A percentile compares a stretch with the other conserved stretches of the same genome.
phyloP scores from a whole-genome alignment of 495 filamentous ascomycete genomes.

The Arthonia radiata region DNA sequence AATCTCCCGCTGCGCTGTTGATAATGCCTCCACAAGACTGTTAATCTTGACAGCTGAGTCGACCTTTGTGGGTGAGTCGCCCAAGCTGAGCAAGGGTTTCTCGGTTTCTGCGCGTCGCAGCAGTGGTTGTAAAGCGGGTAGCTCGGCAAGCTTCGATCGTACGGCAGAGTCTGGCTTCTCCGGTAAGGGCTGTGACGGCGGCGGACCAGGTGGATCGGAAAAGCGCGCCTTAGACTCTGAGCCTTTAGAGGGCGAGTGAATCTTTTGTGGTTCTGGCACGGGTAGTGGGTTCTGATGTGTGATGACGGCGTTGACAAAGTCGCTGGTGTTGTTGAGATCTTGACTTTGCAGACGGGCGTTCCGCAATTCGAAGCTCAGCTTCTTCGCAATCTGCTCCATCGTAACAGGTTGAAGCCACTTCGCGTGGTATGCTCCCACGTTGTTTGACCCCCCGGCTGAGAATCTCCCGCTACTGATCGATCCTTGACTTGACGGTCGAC shows the following conservation, averaged over 20 bases:
- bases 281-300: not conserved
- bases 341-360: constrained; percentile 65
- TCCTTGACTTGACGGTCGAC: constrained; percentile 45
- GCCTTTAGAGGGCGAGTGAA: constrained; percentile 18
- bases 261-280: constrained; percentile 14
- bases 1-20: constrained; percentile 55
- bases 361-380: constrained; percentile 66
- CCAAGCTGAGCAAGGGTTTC: constrained; percentile 31
- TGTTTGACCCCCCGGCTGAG: constrained; percentile 22
- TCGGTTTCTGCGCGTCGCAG: constrained; percentile 56
- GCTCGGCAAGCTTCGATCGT: constrained; percentile 18
- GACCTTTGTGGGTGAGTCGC: constrained; percentile 20
- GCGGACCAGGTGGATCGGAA: constrained; percentile 73
- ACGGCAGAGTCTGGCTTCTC: constrained; percentile 57
- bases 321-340: constrained; percentile 56
- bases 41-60: constrained; percentile 46
- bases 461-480: constrained; percentile 29
- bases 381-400: constrained; percentile 86
- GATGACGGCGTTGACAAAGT: constrained; percentile 45
- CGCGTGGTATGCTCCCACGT: no score
- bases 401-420: constrained; percentile 76
- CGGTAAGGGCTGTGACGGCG: constrained; percentile 72
- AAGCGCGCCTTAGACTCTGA: constrained; percentile 42
- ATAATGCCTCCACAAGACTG: constrained; percentile 58
- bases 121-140: constrained; percentile 17